Conservation (phyloP, 306 rosid species). For the Prunus davidiana region DNA sequence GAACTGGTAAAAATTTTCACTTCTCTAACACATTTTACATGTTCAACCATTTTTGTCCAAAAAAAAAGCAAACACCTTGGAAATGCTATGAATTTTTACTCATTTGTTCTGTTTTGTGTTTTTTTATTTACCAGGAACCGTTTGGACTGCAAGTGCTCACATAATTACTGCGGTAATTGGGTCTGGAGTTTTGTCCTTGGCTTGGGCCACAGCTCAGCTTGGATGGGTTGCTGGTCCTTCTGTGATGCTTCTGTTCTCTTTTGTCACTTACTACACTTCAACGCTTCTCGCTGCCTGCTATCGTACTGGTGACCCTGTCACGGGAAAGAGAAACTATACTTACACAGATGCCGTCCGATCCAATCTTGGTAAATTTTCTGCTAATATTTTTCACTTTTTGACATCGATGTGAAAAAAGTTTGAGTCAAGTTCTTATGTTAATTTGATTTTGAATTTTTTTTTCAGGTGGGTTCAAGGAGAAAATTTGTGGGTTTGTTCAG, state of each 20-base stretch:
- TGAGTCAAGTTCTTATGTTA: background rate
- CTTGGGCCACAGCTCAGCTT: slow-evolving; percentile 87
- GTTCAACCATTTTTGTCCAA: background rate
- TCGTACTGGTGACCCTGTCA: slow-evolving; percentile 59
- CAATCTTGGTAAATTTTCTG: slow-evolving; percentile 48
- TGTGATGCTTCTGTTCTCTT: slow-evolving; percentile 67
- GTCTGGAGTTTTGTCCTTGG: slow-evolving; percentile 76
- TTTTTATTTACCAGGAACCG: slow-evolving; percentile 39
- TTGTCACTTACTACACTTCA: slow-evolving; percentile 77
- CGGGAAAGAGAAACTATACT: slow-evolving; percentile 86
- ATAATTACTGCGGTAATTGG: slow-evolving; percentile 88
- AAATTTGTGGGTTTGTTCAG: slow-evolving; percentile 75
- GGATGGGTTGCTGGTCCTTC: slow-evolving; percentile 92
- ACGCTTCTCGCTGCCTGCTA: slow-evolving; percentile 70
- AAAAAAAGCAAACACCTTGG: no score
- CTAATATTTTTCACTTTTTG: background rate
- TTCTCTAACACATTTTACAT: background rate
- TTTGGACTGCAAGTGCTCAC: slow-evolving; percentile 84
- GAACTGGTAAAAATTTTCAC: slow-evolving; percentile 53
- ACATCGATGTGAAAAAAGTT: slow-evolving; percentile 4
- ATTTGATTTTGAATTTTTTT: background rate
- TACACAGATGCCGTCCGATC: slow-evolving; percentile 73
- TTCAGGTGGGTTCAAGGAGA: slow-evolving; percentile 60
- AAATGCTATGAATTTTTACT: no score
- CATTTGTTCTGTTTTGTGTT: background rate